Base-by-base conservation (phyloP, 164 flowering plant genomes). In the Magnolia kwangsiensis region DNA sequence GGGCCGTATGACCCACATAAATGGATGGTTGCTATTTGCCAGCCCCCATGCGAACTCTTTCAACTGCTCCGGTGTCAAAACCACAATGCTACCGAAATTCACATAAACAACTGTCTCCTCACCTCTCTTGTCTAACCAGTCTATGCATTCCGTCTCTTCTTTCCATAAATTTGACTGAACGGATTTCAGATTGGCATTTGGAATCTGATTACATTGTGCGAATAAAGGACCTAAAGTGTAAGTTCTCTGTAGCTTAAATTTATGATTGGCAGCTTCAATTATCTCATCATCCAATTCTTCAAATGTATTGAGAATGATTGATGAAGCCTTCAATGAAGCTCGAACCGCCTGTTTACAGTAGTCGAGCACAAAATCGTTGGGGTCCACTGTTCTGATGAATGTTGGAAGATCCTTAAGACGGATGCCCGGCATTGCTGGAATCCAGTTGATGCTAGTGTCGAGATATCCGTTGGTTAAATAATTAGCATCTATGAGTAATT, bases 41-140 rank as follows among this genome's bases (percentile, higher is more conserved):
- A 89, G 80, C 7, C 92, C 89, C 90, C 90, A 89, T 0, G 90
- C 89, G 20, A 87, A 83, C 69, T 89, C 90, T 10, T 73, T 69
- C 11, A 87, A 73, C 69, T 89, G 89, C n/a, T 80, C 49, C 1
- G 74, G 50, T 0, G 84, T 78, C 82, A 87, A 73, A 1, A 84
- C 85, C 0, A 86, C 72, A 7, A 85, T 80, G 82, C 90, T 89
- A 0, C 92, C 92, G 64, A 83, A 86, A 58, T 89, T 87, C 50
- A 88, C 91, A 55, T 85, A 86, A 20, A 88, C 73, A 2, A 87
- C 88, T 0, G 88, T 83, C 9, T 69, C 76, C n/a, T 84, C 82
- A 19, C 80, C 79, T 65, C 81, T 77, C 0, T 81, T 16, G 58
- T 83, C 79, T 8, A 89, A 76, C 91, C 91, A 89, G 2, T 82